phyloP scores from a whole-genome alignment of 164 flowering plant genomes.

The Nymphaea colorata region DNA sequence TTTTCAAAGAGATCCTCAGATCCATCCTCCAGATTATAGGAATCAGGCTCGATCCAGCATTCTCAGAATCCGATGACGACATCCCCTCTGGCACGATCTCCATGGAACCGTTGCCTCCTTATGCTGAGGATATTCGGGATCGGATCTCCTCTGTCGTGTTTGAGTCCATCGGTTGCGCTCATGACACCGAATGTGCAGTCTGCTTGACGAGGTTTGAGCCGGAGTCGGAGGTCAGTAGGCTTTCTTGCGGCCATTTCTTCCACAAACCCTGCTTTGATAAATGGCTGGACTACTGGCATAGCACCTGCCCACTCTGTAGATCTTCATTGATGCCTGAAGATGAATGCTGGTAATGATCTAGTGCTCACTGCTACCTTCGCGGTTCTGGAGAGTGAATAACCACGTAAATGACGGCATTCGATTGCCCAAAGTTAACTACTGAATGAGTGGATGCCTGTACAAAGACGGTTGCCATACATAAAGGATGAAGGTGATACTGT shows the following conservation, averaged over 20 bases:
- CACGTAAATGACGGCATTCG: too few species aligned
- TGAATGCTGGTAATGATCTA: too few species aligned
- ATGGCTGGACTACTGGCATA: slow-evolving; percentile 63
- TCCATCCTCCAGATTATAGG: slow-evolving; percentile 35
- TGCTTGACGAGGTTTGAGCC: slow-evolving; percentile 48
- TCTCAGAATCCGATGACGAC: slow-evolving; percentile 11
- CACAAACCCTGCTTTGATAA: slow-evolving; percentile 61
- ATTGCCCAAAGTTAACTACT: too few species aligned
- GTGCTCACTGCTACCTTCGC: too few species aligned
- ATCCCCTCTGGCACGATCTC: neutral
- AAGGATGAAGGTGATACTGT: too few species aligned
- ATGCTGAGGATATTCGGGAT: slow-evolving; percentile 33
- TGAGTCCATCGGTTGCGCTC: slow-evolving; percentile 13
- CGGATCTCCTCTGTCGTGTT: slow-evolving; percentile 31
- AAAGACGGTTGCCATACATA: too few species aligned
- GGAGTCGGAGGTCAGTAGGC: slow-evolving; percentile 41
- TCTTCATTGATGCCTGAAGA: slow-evolving; percentile 33
- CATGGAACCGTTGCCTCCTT: slow-evolving; percentile 4
- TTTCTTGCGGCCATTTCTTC: slow-evolving; percentile 63
- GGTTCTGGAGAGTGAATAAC: too few species aligned
- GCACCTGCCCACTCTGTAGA: slow-evolving; percentile 71
- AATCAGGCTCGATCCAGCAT: neutral
- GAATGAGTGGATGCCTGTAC: too few species aligned
- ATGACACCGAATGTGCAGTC: slow-evolving; percentile 46
- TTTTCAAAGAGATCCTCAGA: slow-evolving; percentile 43